These are phyloP conservation scores for Silene latifolia DNA, from an alignment of 148 eudicot genomes.

Conservation along the genomic window DNA sequence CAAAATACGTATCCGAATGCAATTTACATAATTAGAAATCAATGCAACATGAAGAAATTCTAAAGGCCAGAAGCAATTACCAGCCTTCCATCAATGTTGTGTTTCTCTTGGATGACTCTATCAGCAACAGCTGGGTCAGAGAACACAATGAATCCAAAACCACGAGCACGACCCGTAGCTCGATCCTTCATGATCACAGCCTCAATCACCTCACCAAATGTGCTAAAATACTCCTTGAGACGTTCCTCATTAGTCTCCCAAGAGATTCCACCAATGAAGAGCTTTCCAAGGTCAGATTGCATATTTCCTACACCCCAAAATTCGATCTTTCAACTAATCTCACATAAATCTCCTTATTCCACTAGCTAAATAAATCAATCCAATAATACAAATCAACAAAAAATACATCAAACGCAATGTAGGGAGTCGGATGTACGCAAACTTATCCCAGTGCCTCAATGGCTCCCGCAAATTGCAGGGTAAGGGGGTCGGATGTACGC, in stretches of 20 bases:
- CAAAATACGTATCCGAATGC: not conserved
- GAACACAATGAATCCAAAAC: conserved; percentile 80
- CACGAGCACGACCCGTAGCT: conserved; percentile 84
- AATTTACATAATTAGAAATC: not conserved
- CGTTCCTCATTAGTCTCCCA: conserved; percentile 89
- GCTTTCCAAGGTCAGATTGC: conserved; percentile 82
- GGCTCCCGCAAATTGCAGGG: too few relatives aligned
- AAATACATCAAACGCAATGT: not conserved
- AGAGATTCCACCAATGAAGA: conserved; percentile 79
- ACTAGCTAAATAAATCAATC: conserved; percentile 8
- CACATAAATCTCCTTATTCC: conserved; percentile 6
- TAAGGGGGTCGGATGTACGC: too few relatives aligned
- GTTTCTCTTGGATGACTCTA: conserved; percentile 69
- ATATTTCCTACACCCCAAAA: conserved; percentile 40
- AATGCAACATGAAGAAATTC: not conserved
- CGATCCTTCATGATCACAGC: conserved; percentile 89
- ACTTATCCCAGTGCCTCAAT: too few relatives aligned
- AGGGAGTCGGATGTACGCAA: too few relatives aligned
- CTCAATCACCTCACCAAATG: conserved; percentile 72
- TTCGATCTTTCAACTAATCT: conserved; percentile 15
- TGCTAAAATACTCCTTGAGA: conserved; percentile 65
- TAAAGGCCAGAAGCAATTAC: conserved; percentile 31
- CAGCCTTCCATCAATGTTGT: conserved; percentile 78
- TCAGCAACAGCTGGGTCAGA: conserved; percentile 73
- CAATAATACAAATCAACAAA: not conserved